Base-by-base conservation (phyloP, 768 basidiomycete species). In the Boletellus sp. region DNA sequence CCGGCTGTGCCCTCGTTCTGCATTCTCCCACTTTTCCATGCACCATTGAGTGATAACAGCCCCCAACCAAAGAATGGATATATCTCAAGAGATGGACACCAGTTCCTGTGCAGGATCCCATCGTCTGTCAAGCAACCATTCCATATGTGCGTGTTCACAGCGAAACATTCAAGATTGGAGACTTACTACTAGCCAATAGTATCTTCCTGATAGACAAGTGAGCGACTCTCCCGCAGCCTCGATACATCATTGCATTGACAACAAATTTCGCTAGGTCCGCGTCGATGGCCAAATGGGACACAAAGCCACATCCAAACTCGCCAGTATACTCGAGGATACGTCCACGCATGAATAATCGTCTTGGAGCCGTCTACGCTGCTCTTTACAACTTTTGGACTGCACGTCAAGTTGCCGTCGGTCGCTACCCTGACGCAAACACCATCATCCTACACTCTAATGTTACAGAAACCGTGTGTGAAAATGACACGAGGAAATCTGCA, bases 311-410 rank as follows among this genome's bases (percentile, higher is more conserved):
- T 1, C 47, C 51, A 0, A 62, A 60, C 31, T 71, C 77, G 0
- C 72, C 77, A 3, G 68, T 55, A 1, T 65, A 62, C 0, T 38
- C 45, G 10, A 55, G 54, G 17, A 74, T 81, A 33, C 44, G 59
- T 3, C 47, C 53, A 4, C 51, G 49, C 20, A 66, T 65, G 44
- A 63, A 78, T 45, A 76, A 84, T 57, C 66, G 83, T n/a, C 69
- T 81, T 10, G 82, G 82, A 1, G 79, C 81, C 0, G 82, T 81
- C 3, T 77, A 75, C 28, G 73, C 78, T 4, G 72, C 81, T 1
- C 53, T 84, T 6, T 62, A 80, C 50, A 66, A 61, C 16, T 84
- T 84, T 56, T 84, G 78, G 80, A 55, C 63, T 1, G 73, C 83
- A 3, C 73, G 82, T 3, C 68, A 72, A 24, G 64, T 70, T 13